Conservation (phyloP, 2,329 filamentous ascomycete genomes). For the Leptographium lundbergii region DNA sequence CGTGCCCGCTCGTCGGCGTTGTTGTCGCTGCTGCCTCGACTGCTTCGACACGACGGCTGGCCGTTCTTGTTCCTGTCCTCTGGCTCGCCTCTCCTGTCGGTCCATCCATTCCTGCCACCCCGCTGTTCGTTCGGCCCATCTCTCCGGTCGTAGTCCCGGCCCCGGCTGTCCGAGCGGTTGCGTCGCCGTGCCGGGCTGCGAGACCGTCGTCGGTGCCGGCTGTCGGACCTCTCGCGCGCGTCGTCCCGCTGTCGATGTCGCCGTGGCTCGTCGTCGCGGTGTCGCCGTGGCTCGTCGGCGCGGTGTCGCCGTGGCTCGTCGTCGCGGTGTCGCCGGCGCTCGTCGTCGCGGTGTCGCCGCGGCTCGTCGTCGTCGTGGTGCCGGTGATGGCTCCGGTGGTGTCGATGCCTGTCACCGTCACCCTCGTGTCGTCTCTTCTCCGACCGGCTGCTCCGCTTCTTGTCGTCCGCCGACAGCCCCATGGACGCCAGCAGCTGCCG, state of each 20-base stretch:
- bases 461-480: constrained; percentile 35
- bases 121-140: not conserved
- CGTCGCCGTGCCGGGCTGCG: not conserved
- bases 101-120: not conserved
- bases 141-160: not conserved
- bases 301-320: constrained; percentile 12
- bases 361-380: constrained; percentile 15
- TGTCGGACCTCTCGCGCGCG: not conserved
- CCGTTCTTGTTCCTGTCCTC: not conserved
- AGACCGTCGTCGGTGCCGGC: not conserved
- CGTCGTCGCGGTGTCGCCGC: not conserved
- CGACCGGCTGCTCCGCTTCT: constrained; percentile 15
- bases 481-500: constrained; percentile 54
- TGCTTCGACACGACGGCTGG: not conserved
- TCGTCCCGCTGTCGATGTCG: constrained; percentile 13
- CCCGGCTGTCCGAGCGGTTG: not conserved
- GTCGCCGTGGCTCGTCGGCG: no score
- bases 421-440: constrained; percentile 19
- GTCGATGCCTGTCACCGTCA: constrained; percentile 22
- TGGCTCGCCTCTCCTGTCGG: constrained; percentile 4
- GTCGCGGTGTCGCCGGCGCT: constrained; percentile 12
- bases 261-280: not conserved
- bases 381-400: not conserved
- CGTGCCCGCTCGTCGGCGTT: constrained; percentile 46
- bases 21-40: not conserved